Percentiles rank a stretch among this genome's conserved stretches.
Conservation (phyloP, 108 stramenopile species). For the Nitzschia sp. region DNA sequence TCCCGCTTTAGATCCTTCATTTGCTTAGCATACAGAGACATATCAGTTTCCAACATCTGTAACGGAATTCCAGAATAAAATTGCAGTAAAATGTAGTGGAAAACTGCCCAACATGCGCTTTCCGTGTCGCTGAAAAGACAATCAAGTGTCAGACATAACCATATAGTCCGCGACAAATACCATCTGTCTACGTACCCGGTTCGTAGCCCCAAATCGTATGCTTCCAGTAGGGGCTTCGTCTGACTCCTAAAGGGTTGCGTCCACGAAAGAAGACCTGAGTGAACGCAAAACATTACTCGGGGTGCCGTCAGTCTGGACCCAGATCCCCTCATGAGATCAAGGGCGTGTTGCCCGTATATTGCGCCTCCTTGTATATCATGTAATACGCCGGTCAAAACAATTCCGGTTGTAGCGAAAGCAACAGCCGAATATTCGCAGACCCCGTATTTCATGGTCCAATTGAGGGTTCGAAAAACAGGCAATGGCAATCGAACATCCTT, state of each 20-base stretch:
- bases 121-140: constrained; percentile 22
- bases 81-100: constrained; percentile 1
- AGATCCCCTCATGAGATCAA: background rate
- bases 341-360: background rate
- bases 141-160: too few relatives aligned
- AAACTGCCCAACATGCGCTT: constrained; percentile 4
- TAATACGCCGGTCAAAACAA: constrained; percentile 4
- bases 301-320: background rate
- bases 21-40: background rate
- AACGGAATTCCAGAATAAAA: background rate
- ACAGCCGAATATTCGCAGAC: background rate
- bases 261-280: background rate
- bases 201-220: background rate
- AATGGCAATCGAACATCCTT: constrained; percentile 4
- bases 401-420: constrained; percentile 8
- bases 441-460: constrained; percentile 10
- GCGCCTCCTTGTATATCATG: background rate
- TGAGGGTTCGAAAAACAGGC: background rate
- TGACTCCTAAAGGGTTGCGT: background rate
- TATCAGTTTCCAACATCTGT: background rate
- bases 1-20: background rate
- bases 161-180: too few relatives aligned
- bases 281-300: background rate
- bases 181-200: too few relatives aligned
- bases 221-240: background rate